Percentiles rank a stretch among this genome's conserved stretches.
These are phyloP conservation scores for Cercophora newfieldiana DNA, from an alignment of 495 filamentous ascomycete genomes.

Conservation along the genomic window DNA sequence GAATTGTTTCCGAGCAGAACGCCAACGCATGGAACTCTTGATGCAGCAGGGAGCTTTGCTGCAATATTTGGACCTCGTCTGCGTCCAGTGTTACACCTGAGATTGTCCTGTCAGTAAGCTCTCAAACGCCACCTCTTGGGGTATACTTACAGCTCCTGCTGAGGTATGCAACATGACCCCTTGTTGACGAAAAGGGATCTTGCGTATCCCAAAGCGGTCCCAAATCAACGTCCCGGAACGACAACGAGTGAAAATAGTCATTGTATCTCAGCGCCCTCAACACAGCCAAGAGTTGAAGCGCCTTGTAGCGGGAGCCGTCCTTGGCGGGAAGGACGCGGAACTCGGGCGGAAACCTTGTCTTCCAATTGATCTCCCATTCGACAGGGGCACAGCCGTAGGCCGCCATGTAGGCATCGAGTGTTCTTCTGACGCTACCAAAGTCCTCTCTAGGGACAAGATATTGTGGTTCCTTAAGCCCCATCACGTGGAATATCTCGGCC, in stretches of 20 bases:
- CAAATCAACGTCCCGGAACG: conserved; percentile 74
- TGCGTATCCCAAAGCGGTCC: conserved; percentile 33
- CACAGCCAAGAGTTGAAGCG: conserved; percentile 78
- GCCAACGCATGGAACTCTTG: conserved; percentile 52
- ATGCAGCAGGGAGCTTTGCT: conserved; percentile 41
- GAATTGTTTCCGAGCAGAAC: conserved; percentile 46
- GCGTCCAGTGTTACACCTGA: conserved; percentile 31
- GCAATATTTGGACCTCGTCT: conserved; percentile 39
- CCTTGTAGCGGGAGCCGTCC: conserved; percentile 61
- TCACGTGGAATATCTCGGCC: conserved; percentile 62
- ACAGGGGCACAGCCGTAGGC: conserved; percentile 72
- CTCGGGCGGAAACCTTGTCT: conserved; percentile 76
- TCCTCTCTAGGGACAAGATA: conserved; percentile 65
- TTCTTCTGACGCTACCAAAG: conserved; percentile 76
- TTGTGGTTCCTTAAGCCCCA: conserved; percentile 56
- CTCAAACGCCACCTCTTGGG: background rate
- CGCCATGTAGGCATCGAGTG: conserved; percentile 81
- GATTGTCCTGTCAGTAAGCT: conserved; percentile 13
- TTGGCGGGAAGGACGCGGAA: conserved; percentile 77
- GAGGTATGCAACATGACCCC: conserved; percentile 31
- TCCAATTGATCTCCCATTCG: conserved; percentile 76
- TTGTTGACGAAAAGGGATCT: conserved; percentile 32
- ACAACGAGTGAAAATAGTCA: conserved; percentile 82
- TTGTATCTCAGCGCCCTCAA: conserved; percentile 89
- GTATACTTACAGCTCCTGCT: conserved; percentile 32